Base-by-base conservation (phyloP, 2,329 filamentous ascomycete species). In the Biscogniauxia sp. region DNA sequence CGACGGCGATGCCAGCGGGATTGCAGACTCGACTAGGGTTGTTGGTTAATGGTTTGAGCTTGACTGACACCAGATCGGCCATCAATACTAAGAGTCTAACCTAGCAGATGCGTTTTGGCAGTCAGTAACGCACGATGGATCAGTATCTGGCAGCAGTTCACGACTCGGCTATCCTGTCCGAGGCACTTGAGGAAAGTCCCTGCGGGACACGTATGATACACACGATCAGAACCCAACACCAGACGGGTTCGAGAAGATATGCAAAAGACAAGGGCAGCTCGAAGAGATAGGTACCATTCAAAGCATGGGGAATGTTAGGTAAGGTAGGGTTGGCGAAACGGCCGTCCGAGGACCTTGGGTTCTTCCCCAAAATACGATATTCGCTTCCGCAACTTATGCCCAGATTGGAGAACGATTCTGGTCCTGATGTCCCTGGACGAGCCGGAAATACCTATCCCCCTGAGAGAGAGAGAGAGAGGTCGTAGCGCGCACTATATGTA, bases 301-400 rank as follows among this genome's bases (percentile, higher is more conserved):
- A 53, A 73, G 76, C 53, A 82, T 82, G 80, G 76, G 79, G 61
- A 79, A 79, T 58, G 74, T 75, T 2, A 80, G n/a, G n/a, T n/a
- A n/a, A n/a, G n/a, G n/a, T n/a, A n/a, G 77, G 60, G 72, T 81
- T 15, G 77, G 75, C 32, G 72, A 75, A 56, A 74, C 79, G 52
- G 52, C 73, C 77, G 65, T 80, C 78, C 3, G 77, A 79, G 7
- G 77, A 80, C 55, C 75, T 75, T 4, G 75, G 79, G 60, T 81
- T 79, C 64, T 81, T 68, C 74, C 75, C 51, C 61, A 76, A 76
- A 67, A 28, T 82, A 81, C 59, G 79, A 80, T 61, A 77, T 80
- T 51, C 76, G 80, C 1, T 82, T 82, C 53, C 72, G 77, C 25
- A 79, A 81, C 57, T 82, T 82, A 78, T 58, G 80, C 82, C 53